phyloP scores from a whole-genome alignment of 2,329 filamentous ascomycete genomes.

The Trichoderma brevicompactum region DNA sequence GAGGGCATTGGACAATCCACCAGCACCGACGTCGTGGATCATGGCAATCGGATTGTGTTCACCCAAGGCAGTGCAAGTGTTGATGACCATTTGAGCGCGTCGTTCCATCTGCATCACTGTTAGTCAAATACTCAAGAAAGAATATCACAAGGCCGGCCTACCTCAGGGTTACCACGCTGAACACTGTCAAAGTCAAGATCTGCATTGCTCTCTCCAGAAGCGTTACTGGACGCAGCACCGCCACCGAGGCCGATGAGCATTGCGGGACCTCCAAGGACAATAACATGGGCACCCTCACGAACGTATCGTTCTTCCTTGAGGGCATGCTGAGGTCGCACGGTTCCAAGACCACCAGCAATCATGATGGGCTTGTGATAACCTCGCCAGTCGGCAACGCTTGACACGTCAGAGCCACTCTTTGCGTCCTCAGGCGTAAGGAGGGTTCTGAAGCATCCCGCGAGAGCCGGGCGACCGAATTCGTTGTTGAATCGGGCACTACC shows the following conservation, averaged over 20 bases:
- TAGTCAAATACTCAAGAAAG: not conserved
- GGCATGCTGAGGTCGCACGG: slow-evolving; percentile 86
- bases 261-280: slow-evolving; percentile 92
- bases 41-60: slow-evolving; percentile 88
- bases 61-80: slow-evolving; percentile 85
- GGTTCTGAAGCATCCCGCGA: slow-evolving; percentile 89
- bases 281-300: slow-evolving; percentile 82
- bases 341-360: slow-evolving; percentile 95
- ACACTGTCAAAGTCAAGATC: slow-evolving; percentile 97
- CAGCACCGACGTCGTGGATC: slow-evolving; percentile 96
- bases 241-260: slow-evolving; percentile 98
- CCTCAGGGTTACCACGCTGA: slow-evolving; percentile 91
- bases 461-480: slow-evolving; percentile 89
- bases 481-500: slow-evolving; percentile 97
- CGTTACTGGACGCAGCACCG: slow-evolving; percentile 89
- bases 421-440: slow-evolving; percentile 61
- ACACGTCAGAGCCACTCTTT: slow-evolving; percentile 40
- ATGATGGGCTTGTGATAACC: slow-evolving; percentile 99
- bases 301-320: slow-evolving; percentile 82
- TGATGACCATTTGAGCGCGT: slow-evolving; percentile 96
- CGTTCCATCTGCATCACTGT: slow-evolving; percentile 67
- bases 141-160: not conserved
- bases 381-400: slow-evolving; percentile 59
- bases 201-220: slow-evolving; percentile 84
- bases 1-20: slow-evolving; percentile 75